A percentile compares a stretch with the other conserved stretches of the same genome.
These are phyloP conservation scores for Hyphodiscus sp. DNA, from an alignment of 2,329 filamentous ascomycete genomes.

Conservation along the genomic window DNA sequence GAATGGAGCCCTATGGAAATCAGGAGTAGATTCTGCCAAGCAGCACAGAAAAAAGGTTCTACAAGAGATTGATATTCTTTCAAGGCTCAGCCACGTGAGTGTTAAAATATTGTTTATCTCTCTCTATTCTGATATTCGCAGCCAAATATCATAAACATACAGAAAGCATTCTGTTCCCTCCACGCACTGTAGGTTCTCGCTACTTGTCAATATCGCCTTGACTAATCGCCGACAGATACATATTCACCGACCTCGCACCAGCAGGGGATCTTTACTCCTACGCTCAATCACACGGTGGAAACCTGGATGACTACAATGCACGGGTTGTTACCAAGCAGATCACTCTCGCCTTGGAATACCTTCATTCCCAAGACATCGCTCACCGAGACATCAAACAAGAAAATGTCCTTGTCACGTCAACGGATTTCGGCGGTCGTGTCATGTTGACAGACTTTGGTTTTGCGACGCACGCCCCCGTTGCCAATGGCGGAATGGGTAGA, in stretches of 20 bases:
- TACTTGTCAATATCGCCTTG: neutral
- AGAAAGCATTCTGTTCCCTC: slow-evolving; percentile 43
- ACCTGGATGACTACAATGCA: slow-evolving; percentile 21
- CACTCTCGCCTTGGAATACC: slow-evolving; percentile 24
- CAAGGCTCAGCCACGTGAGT: slow-evolving; percentile 47
- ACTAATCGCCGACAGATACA: slow-evolving; percentile 35
- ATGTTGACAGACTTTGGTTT: slow-evolving; percentile 30
- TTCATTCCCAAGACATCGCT: slow-evolving; percentile 25
- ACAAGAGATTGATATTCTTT: slow-evolving; percentile 47
- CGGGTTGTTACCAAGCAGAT: slow-evolving; percentile 28
- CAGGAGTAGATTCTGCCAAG: slow-evolving; percentile 9
- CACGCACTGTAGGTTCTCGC: slow-evolving; percentile 37
- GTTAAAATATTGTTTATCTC: neutral
- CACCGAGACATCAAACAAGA: slow-evolving; percentile 30
- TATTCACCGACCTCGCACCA: slow-evolving; percentile 52
- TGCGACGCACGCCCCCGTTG: slow-evolving; percentile 17
- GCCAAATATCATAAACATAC: slow-evolving; percentile 49
- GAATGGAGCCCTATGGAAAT: neutral
- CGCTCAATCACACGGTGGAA: slow-evolving; percentile 18
- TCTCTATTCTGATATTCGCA: slow-evolving; percentile 23
- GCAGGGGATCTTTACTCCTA: slow-evolving; percentile 33
- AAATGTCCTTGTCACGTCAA: slow-evolving; percentile 28
- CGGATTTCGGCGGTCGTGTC: slow-evolving; percentile 25
- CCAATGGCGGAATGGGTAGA: slow-evolving; percentile 11
- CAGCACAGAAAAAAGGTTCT: slow-evolving; percentile 33